These are phyloP conservation scores for Inga laurina DNA, from an alignment of 306 rosid species.

Conservation along the genomic window DNA sequence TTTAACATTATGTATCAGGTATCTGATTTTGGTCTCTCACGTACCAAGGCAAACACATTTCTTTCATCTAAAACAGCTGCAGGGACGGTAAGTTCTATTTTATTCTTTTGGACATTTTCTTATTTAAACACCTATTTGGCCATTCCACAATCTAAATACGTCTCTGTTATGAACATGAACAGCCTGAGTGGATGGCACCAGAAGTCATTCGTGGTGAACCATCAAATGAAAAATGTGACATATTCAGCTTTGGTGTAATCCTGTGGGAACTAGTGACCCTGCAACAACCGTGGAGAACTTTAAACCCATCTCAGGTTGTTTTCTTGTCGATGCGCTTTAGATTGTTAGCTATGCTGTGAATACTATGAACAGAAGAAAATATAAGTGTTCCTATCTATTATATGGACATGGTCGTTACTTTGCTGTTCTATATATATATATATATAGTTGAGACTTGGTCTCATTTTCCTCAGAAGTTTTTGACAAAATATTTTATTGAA, in stretches of 20 bases:
- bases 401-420: slow-evolving; percentile 11
- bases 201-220: slow-evolving; percentile 91
- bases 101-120: slow-evolving; percentile 3
- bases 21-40: slow-evolving; percentile 94
- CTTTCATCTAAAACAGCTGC: slow-evolving; percentile 95
- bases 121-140: slow-evolving; percentile 13
- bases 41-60: slow-evolving; percentile 82
- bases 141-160: slow-evolving; percentile 31
- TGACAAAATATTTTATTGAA: background rate
- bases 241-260: slow-evolving; percentile 93
- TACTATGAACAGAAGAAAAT: slow-evolving; percentile 10
- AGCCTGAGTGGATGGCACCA: slow-evolving; percentile 99
- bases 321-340: slow-evolving; percentile 6
- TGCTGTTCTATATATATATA: background rate
- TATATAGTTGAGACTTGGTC: background rate
- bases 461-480: background rate
- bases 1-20: slow-evolving; percentile 54
- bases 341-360: slow-evolving; percentile 23
- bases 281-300: slow-evolving; percentile 85
- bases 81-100: slow-evolving; percentile 78
- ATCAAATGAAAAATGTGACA: slow-evolving; percentile 89
- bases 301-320: slow-evolving; percentile 80
- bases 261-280: slow-evolving; percentile 92
- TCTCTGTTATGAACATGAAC: slow-evolving; percentile 10
- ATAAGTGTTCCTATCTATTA: background rate